Evolutionary conservation across 768 basidiomycete species (phyloP).

Genomic region (Arthromyces matolae): DNA sequence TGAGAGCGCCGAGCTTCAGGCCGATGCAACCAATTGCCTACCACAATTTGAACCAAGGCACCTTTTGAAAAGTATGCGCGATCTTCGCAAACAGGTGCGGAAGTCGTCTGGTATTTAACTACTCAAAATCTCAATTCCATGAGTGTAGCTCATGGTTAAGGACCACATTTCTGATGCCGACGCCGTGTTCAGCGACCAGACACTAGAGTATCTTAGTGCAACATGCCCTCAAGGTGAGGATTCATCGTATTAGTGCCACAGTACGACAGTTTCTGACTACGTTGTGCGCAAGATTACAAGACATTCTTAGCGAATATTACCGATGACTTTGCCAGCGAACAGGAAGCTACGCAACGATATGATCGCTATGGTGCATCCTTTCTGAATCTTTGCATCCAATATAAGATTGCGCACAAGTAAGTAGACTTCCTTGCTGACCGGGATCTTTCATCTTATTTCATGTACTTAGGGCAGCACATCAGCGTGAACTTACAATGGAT

Average conservation of each 20-base stretch:
- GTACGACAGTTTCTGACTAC: neutral
- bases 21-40: neutral
- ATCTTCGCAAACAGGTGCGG: slow-evolving; percentile 23
- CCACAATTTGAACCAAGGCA: slow-evolving; percentile 17
- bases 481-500: slow-evolving; percentile 18
- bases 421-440: neutral
- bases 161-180: slow-evolving; percentile 23
- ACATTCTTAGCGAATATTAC: slow-evolving; percentile 36
- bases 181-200: slow-evolving; percentile 33
- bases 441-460: no score
- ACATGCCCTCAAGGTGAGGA: slow-evolving; percentile 38
- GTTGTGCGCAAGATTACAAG: slow-evolving; percentile 36
- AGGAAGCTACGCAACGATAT: slow-evolving; percentile 40
- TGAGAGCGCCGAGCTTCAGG: no score
- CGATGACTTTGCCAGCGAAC: slow-evolving; percentile 34
- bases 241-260: neutral
- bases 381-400: slow-evolving; percentile 33
- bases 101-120: neutral
- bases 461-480: neutral
- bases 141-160: slow-evolving; percentile 25
- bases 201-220: slow-evolving; percentile 33
- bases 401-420: slow-evolving; percentile 20
- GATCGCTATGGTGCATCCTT: slow-evolving; percentile 33
- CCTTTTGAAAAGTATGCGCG: slow-evolving; percentile 24
- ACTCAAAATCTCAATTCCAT: neutral